Percentiles rank a stretch among this genome's conserved stretches.
Conservation (phyloP, 768 basidiomycete genomes). For the Calvatia gigantea region DNA sequence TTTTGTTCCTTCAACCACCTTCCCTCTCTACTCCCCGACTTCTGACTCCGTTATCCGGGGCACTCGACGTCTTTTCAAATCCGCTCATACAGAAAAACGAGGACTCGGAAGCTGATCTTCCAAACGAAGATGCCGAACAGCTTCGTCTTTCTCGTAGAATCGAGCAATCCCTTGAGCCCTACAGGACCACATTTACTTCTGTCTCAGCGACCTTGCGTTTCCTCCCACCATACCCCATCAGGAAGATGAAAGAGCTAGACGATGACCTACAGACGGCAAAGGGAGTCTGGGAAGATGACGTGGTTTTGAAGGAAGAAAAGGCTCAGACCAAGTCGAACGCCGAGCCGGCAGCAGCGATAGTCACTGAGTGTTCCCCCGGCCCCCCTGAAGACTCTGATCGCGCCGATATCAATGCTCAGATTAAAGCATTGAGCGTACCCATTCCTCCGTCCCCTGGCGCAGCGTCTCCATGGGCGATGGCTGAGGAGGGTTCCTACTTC, state of each 20-base stretch:
- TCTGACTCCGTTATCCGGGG: background rate
- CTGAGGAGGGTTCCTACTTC: constrained; percentile 31
- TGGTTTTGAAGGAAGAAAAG: constrained; percentile 72
- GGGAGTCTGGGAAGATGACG: constrained; percentile 84
- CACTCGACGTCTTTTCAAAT: background rate
- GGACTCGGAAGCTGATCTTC: constrained; percentile 36
- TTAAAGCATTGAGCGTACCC: constrained; percentile 48
- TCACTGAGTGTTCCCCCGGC: constrained; percentile 1
- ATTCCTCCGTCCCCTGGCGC: constrained; percentile 27
- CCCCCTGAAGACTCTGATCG: constrained; percentile 19
- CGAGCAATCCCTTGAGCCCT: constrained; percentile 78
- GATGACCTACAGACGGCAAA: constrained; percentile 67
- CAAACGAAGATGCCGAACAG: constrained; percentile 71
- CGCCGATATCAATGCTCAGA: constrained; percentile 64
- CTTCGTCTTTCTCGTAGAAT: constrained; percentile 72
- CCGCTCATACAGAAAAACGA: constrained; percentile 19
- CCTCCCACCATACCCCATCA: constrained; percentile 86
- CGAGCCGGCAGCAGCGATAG: constrained; percentile 33
- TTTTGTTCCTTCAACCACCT: constrained; percentile 13
- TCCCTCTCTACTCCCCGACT: constrained; percentile 12
- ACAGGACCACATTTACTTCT: constrained; percentile 84
- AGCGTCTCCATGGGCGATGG: constrained; percentile 29
- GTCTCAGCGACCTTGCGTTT: constrained; percentile 91
- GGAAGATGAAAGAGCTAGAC: constrained; percentile 86
- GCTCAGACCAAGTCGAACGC: constrained; percentile 37